Percentiles rank a stretch among this genome's conserved stretches.
Conservation (phyloP, 352 stramenopile genomes). For the Phytophthora cactorum region DNA sequence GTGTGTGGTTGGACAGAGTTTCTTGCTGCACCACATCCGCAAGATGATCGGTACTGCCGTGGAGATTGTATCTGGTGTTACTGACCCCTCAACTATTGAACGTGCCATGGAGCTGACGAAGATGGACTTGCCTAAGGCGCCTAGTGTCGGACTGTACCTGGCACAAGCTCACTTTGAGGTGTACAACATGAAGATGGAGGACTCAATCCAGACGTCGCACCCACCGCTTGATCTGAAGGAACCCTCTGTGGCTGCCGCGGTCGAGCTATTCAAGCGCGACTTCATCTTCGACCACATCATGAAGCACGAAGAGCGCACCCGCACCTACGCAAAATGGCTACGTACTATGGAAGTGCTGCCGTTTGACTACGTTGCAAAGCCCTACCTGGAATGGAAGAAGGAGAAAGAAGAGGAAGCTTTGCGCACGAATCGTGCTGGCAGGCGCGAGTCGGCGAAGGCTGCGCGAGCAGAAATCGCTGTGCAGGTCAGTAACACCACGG, state of each 20-base stretch:
- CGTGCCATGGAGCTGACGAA: conserved; percentile 75
- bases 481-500: conserved; percentile 2
- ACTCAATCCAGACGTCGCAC: conserved; percentile 72
- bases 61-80: conserved; percentile 74
- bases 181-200: conserved; percentile 82
- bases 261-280: conserved; percentile 84
- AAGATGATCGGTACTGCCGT: conserved; percentile 96
- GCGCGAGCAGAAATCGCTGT: conserved; percentile 22
- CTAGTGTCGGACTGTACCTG: conserved; percentile 87
- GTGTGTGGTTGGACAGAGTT: conserved; percentile 96
- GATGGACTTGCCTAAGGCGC: conserved; percentile 88
- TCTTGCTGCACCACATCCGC: conserved; percentile 98
- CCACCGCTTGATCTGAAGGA: conserved; percentile 74
- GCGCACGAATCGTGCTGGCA: conserved; percentile 45
- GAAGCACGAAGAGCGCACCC: conserved; percentile 73
- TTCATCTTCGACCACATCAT: conserved; percentile 88
- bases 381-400: conserved; percentile 73
- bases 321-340: conserved; percentile 86
- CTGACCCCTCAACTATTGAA: conserved; percentile 55
- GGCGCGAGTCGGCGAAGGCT: conserved; percentile 48
- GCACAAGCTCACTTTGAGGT: conserved; percentile 87
- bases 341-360: conserved; percentile 70
- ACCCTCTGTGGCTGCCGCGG: conserved; percentile 43
- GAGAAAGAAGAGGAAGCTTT: conserved; percentile 72
- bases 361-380: conserved; percentile 69